A percentile compares a stretch with the other conserved stretches of the same genome.
Evolutionary conservation across 345 rosid species (phyloP).

Genomic region (Pistacia integerrima): DNA sequence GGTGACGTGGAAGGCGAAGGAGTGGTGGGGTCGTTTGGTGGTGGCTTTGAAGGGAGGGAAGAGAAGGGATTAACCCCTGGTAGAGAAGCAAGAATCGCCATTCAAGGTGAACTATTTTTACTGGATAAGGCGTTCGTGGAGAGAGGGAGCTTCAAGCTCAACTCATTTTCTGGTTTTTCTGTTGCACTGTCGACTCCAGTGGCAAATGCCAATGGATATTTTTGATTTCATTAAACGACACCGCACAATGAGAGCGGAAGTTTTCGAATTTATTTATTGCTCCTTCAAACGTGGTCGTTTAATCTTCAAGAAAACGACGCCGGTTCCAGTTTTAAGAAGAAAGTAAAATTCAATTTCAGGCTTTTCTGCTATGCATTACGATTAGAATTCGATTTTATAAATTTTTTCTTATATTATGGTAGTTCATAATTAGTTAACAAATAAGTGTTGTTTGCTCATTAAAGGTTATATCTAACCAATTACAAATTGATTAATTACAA

Average conservation of each 20-base stretch:
- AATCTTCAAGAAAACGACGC: background rate
- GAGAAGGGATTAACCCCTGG: conserved; percentile 71
- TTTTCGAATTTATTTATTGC: background rate
- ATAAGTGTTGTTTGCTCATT: too few species aligned
- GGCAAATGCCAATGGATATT: background rate
- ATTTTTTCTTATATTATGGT: too few species aligned
- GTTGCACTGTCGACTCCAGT: background rate
- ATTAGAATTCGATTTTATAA: too few species aligned
- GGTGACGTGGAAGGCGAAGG: conserved; percentile 37
- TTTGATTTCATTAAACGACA: background rate
- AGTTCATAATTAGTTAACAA: too few species aligned
- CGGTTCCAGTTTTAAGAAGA: background rate
- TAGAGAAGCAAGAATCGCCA: conserved; percentile 64
- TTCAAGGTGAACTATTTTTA: conserved; percentile 1
- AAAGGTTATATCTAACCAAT: too few species aligned
- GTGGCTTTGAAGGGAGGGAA: conserved; percentile 63
- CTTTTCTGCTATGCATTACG: too few species aligned
- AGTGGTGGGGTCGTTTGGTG: conserved; percentile 29
- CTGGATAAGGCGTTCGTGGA: background rate
- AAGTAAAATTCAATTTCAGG: too few species aligned
- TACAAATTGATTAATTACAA: too few species aligned
- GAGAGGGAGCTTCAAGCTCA: background rate
- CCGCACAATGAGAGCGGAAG: background rate
- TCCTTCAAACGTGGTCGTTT: background rate
- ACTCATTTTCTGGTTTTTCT: conserved; percentile 1